Base-by-base conservation (phyloP, 352 stramenopile species). In the Elongisporangium undulatum region DNA sequence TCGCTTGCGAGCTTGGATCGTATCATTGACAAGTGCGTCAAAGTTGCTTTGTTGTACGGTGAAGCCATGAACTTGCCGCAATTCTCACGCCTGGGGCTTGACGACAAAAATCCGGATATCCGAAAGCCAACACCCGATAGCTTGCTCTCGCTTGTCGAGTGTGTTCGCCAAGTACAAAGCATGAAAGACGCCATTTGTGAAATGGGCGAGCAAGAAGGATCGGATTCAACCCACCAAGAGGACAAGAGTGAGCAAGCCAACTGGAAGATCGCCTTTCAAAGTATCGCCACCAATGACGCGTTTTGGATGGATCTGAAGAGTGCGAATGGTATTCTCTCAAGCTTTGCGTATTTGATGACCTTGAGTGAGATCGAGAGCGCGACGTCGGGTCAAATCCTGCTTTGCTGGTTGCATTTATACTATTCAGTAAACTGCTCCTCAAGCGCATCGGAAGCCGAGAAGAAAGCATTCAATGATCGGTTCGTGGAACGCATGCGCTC, bases 301-400 rank as follows among this genome's bases (percentile, higher is more conserved):
- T 82, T 81, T 29, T 82, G 72, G 72, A 21, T 39, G 4, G 52
- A 59, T 3, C 41, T 66, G 8, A 50, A 59, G 12, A 13, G 66
- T 10, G 49, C 59, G 12, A 26, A 38, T 3, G 49, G 66, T 8
- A 22, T 78, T 2, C 51, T 82, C 5, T 54, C 39, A 6, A 69
- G 69, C 22, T 71, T 82, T 20, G 56, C 51, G 7, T 69, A 64
- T 13, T 19, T 71, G 20, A 49, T 67, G 5, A 63, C 63, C 24
- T 55, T 82, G 15, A 82, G 63, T 45, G 69, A 77, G 24, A 29
- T 22, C 6, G 61, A 63, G 7, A 58, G 66, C 7, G 56, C 62
- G 49, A 68, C 49, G 17, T 71, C 72, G 1, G 68, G 62, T 9
- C 61, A 74, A n/a, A 48, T 82, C 13, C 23, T 78, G 24, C n/a